Percentiles rank a stretch among this genome's conserved stretches.
Evolutionary conservation across 345 rosid species (phyloP).

Genomic region (Salix suchowensis): DNA sequence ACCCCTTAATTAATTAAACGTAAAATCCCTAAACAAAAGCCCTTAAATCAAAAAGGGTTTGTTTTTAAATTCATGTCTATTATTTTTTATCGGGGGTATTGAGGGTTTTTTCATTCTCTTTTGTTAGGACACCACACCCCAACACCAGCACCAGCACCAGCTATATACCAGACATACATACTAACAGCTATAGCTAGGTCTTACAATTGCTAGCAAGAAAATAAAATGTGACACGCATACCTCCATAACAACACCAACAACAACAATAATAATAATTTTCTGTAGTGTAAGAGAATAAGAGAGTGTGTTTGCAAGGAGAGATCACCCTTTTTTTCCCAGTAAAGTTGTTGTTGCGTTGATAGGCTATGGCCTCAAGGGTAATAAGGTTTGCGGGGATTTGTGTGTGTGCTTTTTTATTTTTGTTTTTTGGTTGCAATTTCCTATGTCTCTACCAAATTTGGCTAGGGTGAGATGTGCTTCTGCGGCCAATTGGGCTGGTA

Average conservation of each 20-base stretch:
- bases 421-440: neutral
- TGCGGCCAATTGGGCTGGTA: neutral
- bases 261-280: neutral
- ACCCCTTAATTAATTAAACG: neutral
- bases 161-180: neutral
- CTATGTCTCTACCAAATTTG: neutral
- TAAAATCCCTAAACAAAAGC: neutral
- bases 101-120: neutral
- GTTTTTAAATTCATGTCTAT: neutral
- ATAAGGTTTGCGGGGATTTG: neutral
- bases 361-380: conserved; percentile 7
- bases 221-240: conserved; percentile 2
- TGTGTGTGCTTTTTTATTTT: neutral
- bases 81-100: neutral
- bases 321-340: conserved; percentile 31
- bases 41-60: conserved; percentile 8
- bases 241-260: neutral
- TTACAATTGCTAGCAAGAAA: neutral
- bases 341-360: conserved; percentile 4
- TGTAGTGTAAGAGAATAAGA: conserved; percentile 22
- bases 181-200: conserved; percentile 8
- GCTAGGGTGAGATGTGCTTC: neutral
- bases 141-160: neutral
- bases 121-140: neutral
- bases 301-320: neutral